Evolutionary conservation across 2,329 filamentous ascomycete genomes (phyloP), one percentile per base, ranked within the genome.

Genomic region (Monilinia fructicola): DNA sequence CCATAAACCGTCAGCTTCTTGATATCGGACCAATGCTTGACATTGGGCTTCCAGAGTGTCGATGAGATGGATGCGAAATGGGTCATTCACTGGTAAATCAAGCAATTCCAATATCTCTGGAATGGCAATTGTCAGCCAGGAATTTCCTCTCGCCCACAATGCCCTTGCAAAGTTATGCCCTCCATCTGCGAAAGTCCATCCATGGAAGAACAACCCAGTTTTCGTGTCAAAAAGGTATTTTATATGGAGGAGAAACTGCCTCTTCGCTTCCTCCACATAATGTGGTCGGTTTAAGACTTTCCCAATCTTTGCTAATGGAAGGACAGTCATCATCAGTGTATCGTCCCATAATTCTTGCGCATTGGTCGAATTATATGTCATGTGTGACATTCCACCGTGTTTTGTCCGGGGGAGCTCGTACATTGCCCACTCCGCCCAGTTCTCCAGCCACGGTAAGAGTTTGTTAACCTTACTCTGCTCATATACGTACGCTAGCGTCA

Each of bases 321-420:
- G 79, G 7, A 92, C 90, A 0, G 90, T 93, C 91, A 94, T 94
- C 90, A 94, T 93, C 54, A 94, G 81, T 7, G 91, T 94, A 76
- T 94, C 91, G 71, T 93, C 91, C 91, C 91, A 94, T 28, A 93
- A 81, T 79, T 93, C 89, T 76, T 91, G 84, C 69, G 87, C 82
- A 77, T 94, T 92, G 70, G 85, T 82, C 2, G 86, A 83, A 42
- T 88, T 78, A 72, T 93, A 77, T 64, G 72, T 73, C 67, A 70
- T 68, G 38, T 73, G 72, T n/a, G 70, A 72, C 75, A 78, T 76
- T 12, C 77, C 82, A 56, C 87, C 90, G 74, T 87, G 88, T 60
- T 84, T 85, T 0, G 91, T 93, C 52, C 90, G 83, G 16, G 86
- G 85, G 38, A 93, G 82, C 61, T 91, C 90, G 76, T 92, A 81